phyloP scores from a whole-genome alignment of 2,329 filamentous ascomycete species.

The Diaporthe nobilis region DNA sequence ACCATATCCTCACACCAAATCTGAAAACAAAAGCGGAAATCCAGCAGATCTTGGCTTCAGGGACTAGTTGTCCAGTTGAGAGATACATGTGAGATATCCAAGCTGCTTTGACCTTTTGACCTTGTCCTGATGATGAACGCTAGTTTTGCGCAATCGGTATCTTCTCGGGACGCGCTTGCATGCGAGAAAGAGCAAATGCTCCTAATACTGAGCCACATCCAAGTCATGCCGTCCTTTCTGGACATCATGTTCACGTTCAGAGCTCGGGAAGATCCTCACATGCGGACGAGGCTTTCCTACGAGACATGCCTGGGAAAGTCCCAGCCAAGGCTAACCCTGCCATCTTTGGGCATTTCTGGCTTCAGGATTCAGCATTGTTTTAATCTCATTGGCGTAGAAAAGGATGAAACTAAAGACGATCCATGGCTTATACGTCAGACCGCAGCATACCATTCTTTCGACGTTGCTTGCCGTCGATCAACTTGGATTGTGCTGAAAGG shows the following conservation, averaged over 20 bases:
- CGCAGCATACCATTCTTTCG: background rate
- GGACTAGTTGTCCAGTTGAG: background rate
- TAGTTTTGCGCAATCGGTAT: constrained; percentile 42
- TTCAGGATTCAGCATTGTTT: constrained; percentile 41
- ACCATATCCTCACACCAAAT: background rate
- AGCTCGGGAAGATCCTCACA: constrained; percentile 32
- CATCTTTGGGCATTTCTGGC: constrained; percentile 39
- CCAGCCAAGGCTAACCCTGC: constrained; percentile 25
- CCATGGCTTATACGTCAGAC: background rate
- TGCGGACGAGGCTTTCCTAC: constrained; percentile 40
- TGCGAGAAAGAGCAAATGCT: constrained; percentile 44
- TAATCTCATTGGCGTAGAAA: background rate
- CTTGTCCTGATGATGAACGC: background rate
- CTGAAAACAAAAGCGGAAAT: background rate
- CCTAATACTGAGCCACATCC: constrained; percentile 43
- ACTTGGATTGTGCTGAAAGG: constrained; percentile 5
- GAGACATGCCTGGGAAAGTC: constrained; percentile 42
- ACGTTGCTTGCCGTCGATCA: background rate
- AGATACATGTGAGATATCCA: background rate
- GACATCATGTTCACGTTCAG: constrained; percentile 45
- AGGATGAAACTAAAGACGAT: constrained; percentile 42
- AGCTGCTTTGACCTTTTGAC: background rate
- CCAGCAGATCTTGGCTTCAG: background rate
- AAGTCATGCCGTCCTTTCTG: constrained; percentile 46
- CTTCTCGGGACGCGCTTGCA: constrained; percentile 41